Evolutionary conservation across 1,284 basidiomycete species (phyloP).

Genomic region (Heterobasidion occidentale): DNA sequence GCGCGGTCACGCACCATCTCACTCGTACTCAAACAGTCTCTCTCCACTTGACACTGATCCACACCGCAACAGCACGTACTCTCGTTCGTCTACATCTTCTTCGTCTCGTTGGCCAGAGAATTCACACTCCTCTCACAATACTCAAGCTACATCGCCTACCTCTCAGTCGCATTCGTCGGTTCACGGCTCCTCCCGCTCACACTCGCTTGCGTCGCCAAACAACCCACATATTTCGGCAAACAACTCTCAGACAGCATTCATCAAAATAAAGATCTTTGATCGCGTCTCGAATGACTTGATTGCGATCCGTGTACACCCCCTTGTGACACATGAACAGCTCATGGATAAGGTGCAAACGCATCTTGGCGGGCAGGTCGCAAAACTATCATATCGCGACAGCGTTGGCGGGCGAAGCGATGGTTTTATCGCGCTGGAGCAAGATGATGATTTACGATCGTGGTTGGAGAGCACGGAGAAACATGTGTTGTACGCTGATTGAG

Average conservation of each 20-base stretch:
- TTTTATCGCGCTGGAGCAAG: conserved; percentile 61
- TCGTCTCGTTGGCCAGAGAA: conserved; percentile 22
- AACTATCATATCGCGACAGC: conserved; percentile 71
- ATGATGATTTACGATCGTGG: conserved; percentile 74
- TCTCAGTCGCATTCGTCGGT: conserved; percentile 41
- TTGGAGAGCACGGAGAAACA: conserved; percentile 81
- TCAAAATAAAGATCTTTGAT: conserved; percentile 98
- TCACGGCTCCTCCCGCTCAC: conserved; percentile 25
- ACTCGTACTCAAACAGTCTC: conserved; percentile 3
- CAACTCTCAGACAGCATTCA: conserved; percentile 76
- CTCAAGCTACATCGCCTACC: conserved; percentile 26
- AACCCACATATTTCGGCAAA: conserved; percentile 67
- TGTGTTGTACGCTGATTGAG: conserved; percentile 76
- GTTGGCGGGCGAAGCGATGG: conserved; percentile 37
- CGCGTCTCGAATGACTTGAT: conserved; percentile 89
- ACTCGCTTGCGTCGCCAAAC: conserved; percentile 51
- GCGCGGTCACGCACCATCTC: conserved; percentile 4
- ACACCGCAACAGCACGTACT: conserved; percentile 16
- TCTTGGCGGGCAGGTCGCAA: conserved; percentile 68
- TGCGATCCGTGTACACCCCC: conserved; percentile 96
- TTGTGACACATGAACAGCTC: conserved; percentile 77
- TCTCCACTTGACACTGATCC: conserved; percentile 1
- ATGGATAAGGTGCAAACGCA: conserved; percentile 88
- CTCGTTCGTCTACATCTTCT: conserved; percentile 16
- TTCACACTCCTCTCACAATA: conserved; percentile 22